Evolutionary conservation across 1,139 yeast genomes (phyloP), one percentile per base, ranked within the genome.

Genomic region (Scheffersomyces quercinus): DNA sequence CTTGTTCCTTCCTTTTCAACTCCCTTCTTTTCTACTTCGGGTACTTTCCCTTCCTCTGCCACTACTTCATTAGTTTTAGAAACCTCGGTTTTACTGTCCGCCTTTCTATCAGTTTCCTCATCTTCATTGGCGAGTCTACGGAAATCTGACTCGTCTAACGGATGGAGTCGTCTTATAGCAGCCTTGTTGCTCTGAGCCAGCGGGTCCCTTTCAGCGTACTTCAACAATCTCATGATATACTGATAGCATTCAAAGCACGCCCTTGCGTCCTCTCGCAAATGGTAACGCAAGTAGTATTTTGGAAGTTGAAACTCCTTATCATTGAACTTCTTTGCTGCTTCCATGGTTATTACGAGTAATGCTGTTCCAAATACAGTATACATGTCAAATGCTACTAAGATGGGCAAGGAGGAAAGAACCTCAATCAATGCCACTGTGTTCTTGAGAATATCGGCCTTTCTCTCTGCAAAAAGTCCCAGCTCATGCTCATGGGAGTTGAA

Each of bases 341-440:
- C 75, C 4, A 49, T 33, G 12, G 68, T 50, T 1, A 65, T 58
- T 28, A 70, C 51, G 2, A 73, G 54, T 28, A 73, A 47, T 47
- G 64, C 52, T 4, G 73, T 57, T 9, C 65, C 76, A 50, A 73
- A 72, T 5, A 72, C 46, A 0, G 70, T 63, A 24, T 55, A 50
- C 43, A 64, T 59, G 43, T 68, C 72, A 50, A 62, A 73, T 10
- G 70, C 61, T 13, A 72, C 60, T 30, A 71, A 54, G 1, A 73
- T 48, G 0, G 79, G 79, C 29, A 73, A 55, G 10, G 73, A 62
- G n/a, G 77, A 67, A 24, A 72, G 53, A n/a, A 70, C 51, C 49
- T 74, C 79, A 7, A 73, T 60, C 34, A 69, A 57, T 1, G 75
- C 57, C 1, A 67, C 62, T 0, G 73, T 58, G 42, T 67, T 62